Percentiles rank a stretch among this genome's conserved stretches.
phyloP scores from a whole-genome alignment of 2,329 filamentous ascomycete genomes.

The Lecanicillium sp. region DNA sequence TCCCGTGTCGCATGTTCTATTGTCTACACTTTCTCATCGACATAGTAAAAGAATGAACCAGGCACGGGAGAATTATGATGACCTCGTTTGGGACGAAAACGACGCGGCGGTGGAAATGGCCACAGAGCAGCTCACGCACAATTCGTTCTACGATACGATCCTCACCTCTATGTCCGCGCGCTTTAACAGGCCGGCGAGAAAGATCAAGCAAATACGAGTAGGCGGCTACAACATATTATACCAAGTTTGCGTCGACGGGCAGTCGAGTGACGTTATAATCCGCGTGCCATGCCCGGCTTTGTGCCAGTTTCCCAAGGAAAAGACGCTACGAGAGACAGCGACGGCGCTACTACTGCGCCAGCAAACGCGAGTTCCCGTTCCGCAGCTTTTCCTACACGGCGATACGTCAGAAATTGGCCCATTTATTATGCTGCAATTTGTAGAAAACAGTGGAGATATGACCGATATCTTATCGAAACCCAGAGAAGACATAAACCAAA shows the following conservation, averaged over 20 bases:
- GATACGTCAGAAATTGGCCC: slow-evolving; percentile 12
- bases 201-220: slow-evolving; percentile 7
- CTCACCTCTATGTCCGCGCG: not conserved
- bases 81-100: slow-evolving; percentile 3
- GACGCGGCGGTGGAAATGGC: not conserved
- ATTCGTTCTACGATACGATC: not conserved
- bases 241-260: slow-evolving; percentile 12
- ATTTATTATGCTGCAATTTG: not conserved
- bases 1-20: not conserved
- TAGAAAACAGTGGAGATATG: slow-evolving; percentile 4
- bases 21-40: too few species aligned
- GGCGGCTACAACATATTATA: slow-evolving; percentile 19
- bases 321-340: slow-evolving; percentile 15
- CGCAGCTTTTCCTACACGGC: slow-evolving; percentile 13
- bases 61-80: not conserved
- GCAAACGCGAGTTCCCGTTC: slow-evolving; percentile 11
- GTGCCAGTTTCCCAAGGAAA: slow-evolving; percentile 17
- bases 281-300: slow-evolving; percentile 15
- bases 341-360: slow-evolving; percentile 10
- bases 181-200: not conserved
- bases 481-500: not conserved
- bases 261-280: slow-evolving; percentile 12
- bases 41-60: too few species aligned
- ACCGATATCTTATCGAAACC: not conserved
- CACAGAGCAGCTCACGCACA: not conserved